Conservation (phyloP, 306 rosid genomes). For the Vigna nakashimae region DNA sequence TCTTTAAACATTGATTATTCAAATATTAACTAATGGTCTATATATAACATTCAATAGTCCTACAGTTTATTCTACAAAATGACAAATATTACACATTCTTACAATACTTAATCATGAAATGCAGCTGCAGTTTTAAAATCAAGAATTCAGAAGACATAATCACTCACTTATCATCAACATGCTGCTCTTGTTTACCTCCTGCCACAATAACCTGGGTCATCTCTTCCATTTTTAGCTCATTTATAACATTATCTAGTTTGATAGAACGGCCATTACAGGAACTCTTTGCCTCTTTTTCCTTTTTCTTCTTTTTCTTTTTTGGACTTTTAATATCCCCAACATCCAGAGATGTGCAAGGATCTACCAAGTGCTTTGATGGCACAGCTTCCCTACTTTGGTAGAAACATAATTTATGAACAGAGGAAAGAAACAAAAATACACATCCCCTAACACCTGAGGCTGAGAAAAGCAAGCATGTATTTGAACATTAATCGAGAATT, state of each 20-base stretch:
- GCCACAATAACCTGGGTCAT: slow-evolving; percentile 35
- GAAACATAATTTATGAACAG: slow-evolving; percentile 33
- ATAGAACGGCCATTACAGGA: slow-evolving; percentile 32
- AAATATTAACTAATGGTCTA: not conserved
- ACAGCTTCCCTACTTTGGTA: slow-evolving; percentile 45
- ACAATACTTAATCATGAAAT: slow-evolving; percentile 6
- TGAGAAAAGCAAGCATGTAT: slow-evolving; percentile 24
- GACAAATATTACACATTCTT: not conserved
- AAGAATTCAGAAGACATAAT: slow-evolving; percentile 34
- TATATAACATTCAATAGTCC: not conserved
- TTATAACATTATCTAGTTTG: slow-evolving; percentile 21
- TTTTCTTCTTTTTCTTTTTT: slow-evolving; percentile 47
- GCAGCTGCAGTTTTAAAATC: not conserved
- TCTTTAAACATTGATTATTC: not conserved
- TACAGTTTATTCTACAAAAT: not conserved
- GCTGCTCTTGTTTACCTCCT: slow-evolving; percentile 40
- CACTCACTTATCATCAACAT: slow-evolving; percentile 50
- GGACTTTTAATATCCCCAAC: slow-evolving; percentile 40
- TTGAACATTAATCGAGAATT: slow-evolving; percentile 9
- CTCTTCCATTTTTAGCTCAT: slow-evolving; percentile 41
- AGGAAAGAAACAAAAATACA: slow-evolving; percentile 4
- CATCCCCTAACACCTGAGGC: not conserved
- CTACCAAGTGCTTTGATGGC: slow-evolving; percentile 21
- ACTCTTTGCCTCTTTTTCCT: slow-evolving; percentile 42
- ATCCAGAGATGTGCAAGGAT: slow-evolving; percentile 34